Conservation (phyloP, 495 filamentous ascomycete species). For the Neurospora terricola region DNA sequence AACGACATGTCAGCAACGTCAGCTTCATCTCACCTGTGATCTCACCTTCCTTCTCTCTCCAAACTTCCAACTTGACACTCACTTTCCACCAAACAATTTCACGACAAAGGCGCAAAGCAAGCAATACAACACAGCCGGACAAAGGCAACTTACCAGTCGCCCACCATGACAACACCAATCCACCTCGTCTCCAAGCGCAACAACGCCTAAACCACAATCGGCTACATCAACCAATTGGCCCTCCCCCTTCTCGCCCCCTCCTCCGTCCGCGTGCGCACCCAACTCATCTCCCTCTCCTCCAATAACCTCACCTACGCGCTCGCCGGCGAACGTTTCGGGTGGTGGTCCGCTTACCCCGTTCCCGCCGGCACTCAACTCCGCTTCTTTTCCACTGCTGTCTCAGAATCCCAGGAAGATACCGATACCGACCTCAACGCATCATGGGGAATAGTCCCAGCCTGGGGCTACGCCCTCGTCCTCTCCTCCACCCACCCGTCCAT, state of each 20-base stretch:
- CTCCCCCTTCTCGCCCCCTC: not conserved
- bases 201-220: not conserved
- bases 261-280: constrained; percentile 27
- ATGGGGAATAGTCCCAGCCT: constrained; percentile 39
- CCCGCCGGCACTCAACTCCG: constrained; percentile 10
- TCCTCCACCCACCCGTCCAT: constrained; percentile 17
- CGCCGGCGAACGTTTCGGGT: constrained; percentile 19
- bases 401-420: not conserved
- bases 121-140: no score
- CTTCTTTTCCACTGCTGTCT: not conserved
- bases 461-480: constrained; percentile 32
- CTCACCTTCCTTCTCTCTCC: not conserved
- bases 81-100: not conserved
- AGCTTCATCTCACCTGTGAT: not conserved
- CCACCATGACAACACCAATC: not conserved
- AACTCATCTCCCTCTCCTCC: constrained; percentile 28
- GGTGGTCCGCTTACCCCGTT: constrained; percentile 23
- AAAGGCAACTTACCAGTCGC: no score
- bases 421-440: constrained; percentile 11
- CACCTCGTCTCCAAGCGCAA: constrained; percentile 4
- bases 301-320: constrained; percentile 40
- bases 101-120: no score
- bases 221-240: not conserved
- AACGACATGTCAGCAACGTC: not conserved
- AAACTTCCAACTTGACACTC: not conserved